Percentiles rank a stretch among this genome's conserved stretches.
Conservation (phyloP, 2,329 filamentous ascomycete genomes). For the Trichoderma sp. region DNA sequence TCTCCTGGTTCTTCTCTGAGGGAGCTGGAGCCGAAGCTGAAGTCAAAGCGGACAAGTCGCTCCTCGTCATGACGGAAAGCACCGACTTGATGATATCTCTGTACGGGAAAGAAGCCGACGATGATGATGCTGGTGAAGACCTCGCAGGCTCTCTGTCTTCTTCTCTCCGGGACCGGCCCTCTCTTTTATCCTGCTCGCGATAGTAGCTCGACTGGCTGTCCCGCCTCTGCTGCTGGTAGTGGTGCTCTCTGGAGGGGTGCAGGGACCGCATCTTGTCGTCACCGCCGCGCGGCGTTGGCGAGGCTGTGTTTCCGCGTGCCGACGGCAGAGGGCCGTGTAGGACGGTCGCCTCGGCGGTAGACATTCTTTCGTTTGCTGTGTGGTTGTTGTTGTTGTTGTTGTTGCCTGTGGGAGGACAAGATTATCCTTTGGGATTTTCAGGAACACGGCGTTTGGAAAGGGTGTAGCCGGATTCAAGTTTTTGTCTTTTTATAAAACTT, state of each 20-base stretch:
- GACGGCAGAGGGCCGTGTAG: slow-evolving; percentile 24
- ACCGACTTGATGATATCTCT: slow-evolving; percentile 19
- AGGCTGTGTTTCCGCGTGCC: slow-evolving; percentile 20
- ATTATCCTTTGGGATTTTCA: too few relatives aligned
- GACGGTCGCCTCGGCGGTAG: slow-evolving; percentile 26
- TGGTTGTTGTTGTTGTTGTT: neutral
- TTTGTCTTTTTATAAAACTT: too few relatives aligned
- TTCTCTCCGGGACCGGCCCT: neutral
- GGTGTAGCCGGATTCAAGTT: too few relatives aligned
- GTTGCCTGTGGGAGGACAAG: too few relatives aligned
- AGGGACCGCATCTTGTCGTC: neutral
- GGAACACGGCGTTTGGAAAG: too few relatives aligned
- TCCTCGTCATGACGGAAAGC: slow-evolving; percentile 12
- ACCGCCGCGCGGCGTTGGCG: slow-evolving; percentile 21
- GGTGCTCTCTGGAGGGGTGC: too few relatives aligned
- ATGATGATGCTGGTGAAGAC: neutral
- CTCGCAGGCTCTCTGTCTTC: neutral
- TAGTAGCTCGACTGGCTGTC: neutral
- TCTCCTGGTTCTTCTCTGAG: neutral
- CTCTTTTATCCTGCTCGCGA: slow-evolving; percentile 9
- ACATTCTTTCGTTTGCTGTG: neutral
- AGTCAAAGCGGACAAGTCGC: neutral
- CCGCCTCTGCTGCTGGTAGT: neutral
- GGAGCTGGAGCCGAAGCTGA: neutral
- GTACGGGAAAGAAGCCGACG: slow-evolving; percentile 3